Percentiles rank a stretch among this genome's conserved stretches.
These are phyloP conservation scores for Aspergillus panamensis DNA, from an alignment of 495 filamentous ascomycete species.

Conservation along the genomic window DNA sequence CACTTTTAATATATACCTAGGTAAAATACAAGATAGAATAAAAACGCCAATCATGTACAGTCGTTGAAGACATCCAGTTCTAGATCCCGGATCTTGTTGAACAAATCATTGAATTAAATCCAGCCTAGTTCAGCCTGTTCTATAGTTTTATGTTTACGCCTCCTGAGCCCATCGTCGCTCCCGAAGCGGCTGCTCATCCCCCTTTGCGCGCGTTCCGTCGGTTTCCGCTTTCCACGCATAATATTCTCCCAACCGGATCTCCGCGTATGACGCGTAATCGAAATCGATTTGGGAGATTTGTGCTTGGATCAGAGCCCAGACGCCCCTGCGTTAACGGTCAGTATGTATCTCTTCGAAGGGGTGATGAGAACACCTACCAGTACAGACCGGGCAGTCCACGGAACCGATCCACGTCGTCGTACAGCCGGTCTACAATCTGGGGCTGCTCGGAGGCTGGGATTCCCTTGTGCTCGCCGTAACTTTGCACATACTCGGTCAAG, in stretches of 20 bases:
- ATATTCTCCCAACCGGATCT: slow-evolving; percentile 85
- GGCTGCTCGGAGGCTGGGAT: slow-evolving; percentile 49
- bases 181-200: slow-evolving; percentile 63
- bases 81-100: slow-evolving; percentile 6
- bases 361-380: slow-evolving; percentile 41
- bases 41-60: slow-evolving; percentile 12
- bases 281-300: slow-evolving; percentile 96
- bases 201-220: slow-evolving; percentile 54
- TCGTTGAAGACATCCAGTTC: slow-evolving; percentile 13
- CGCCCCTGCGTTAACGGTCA: slow-evolving; percentile 58
- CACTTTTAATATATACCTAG: background rate
- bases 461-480: slow-evolving; percentile 40
- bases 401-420: slow-evolving; percentile 79
- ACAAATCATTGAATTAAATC: slow-evolving; percentile 3
- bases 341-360: background rate
- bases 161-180: slow-evolving; percentile 80
- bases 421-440: slow-evolving; percentile 61
- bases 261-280: slow-evolving; percentile 90
- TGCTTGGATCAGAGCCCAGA: slow-evolving; percentile 96
- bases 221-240: slow-evolving; percentile 84
- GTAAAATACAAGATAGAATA: background rate
- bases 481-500: slow-evolving; percentile 71
- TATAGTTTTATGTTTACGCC: slow-evolving; percentile 17
- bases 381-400: slow-evolving; percentile 87
- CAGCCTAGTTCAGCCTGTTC: background rate